Evolutionary conservation across 139 green algal genomes (phyloP).

Genomic region (Picochlorum sp.): DNA sequence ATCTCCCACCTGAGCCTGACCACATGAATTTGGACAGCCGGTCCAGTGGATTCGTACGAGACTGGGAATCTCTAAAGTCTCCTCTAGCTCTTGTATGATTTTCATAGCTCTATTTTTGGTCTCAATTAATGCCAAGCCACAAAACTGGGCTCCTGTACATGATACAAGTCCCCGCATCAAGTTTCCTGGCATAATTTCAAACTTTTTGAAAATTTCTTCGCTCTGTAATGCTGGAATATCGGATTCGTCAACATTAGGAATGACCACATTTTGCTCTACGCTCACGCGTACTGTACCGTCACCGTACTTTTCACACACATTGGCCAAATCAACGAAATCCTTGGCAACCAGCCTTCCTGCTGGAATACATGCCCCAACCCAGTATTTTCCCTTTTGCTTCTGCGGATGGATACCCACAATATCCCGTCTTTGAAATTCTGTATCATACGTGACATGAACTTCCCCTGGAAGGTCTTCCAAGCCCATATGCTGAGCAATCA

Average conservation of each 20-base stretch:
- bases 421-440: constrained; percentile 60
- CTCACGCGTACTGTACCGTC: constrained; percentile 84
- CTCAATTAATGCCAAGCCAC: constrained; percentile 88
- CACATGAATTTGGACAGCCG: constrained; percentile 96
- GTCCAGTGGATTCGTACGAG: constrained; percentile 94
- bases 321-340: constrained; percentile 74
- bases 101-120: constrained; percentile 79
- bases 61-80: constrained; percentile 65
- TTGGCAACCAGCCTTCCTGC: constrained; percentile 66
- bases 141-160: constrained; percentile 97
- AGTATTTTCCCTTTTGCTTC: constrained; percentile 68
- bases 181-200: constrained; percentile 37
- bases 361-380: constrained; percentile 71
- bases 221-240: constrained; percentile 70
- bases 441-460: constrained; percentile 48
- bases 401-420: constrained; percentile 87
- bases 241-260: constrained; percentile 78
- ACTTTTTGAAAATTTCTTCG: constrained; percentile 81
- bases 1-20: constrained; percentile 77
- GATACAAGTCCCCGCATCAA: constrained; percentile 46
- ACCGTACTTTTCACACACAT: constrained; percentile 75
- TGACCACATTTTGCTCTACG: constrained; percentile 93
- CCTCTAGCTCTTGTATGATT: constrained; percentile 74
- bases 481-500: constrained; percentile 69
- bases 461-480: constrained; percentile 14